Base-by-base conservation (phyloP, 2,329 filamentous ascomycete genomes). In the Apiospora pterosperma region DNA sequence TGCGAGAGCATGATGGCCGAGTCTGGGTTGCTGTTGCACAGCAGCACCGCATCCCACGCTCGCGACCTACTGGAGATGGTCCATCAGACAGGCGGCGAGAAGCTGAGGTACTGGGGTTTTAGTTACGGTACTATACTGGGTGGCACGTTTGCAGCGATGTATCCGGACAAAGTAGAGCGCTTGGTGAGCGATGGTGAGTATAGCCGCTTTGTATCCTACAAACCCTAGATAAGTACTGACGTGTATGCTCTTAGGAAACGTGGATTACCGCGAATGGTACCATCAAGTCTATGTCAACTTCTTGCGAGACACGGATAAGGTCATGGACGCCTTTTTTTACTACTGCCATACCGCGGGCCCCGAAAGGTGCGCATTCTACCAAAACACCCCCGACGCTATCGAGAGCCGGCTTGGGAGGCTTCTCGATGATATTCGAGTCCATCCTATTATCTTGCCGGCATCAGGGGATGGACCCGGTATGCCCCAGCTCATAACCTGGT, bases 241-340 rank as follows among this genome's bases (percentile, higher is more conserved):
- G n/a, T n/a, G n/a, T n/a, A n/a, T n/a, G n/a, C n/a, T n/a, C n/a
- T n/a, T n/a, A n/a, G n/a, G n/a, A 31, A 84, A 84, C 61, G 81
- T 83, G 14, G 82, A 84, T 67, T 84, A 87, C 67, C 79, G 82
- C 44, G 84, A 85, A 69, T 88, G 83, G 84, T 82, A 79, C 63
- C 76, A 78, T 31, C 77, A 81, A 12, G 73, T 74, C 1, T 78
- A 82, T 63, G 74, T 78, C 67, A 81, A 62, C 63, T 65, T 62
- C 44, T 60, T 65, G 34, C 36, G 48, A 21, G 63, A 65, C 21
- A 52, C 63, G 44, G 63, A 65, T 38, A 62, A 62, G 19, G 60
- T 84, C 6, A 80, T 44, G 19, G 41, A 21, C 41, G 41, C 41
- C 41, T 44, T 44, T 10, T 16, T 21, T 21, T 44, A 21, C 19